phyloP scores from a whole-genome alignment of 768 basidiomycete species.

The Crucibulum laeve region DNA sequence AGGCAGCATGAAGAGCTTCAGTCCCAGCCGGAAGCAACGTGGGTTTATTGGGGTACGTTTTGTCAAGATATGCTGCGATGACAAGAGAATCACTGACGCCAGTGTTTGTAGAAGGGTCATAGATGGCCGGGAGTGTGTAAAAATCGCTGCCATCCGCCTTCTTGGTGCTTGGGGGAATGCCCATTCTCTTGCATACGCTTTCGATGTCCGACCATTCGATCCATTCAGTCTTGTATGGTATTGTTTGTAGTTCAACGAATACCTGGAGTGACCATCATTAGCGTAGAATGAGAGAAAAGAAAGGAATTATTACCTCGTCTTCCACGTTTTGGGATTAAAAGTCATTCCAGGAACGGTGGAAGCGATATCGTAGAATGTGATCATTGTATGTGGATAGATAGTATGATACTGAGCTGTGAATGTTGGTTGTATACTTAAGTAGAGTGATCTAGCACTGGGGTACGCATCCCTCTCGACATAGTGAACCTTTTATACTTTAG shows the following conservation, averaged over 20 bases:
- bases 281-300: too few relatives aligned
- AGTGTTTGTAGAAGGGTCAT: conserved; percentile 36
- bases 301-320: too few relatives aligned
- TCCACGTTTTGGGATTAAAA: too few relatives aligned
- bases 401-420: too few relatives aligned
- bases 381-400: too few relatives aligned
- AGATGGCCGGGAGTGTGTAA: conserved; percentile 48
- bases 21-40: conserved; percentile 25
- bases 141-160: conserved; percentile 22
- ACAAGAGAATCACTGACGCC: conserved; percentile 35
- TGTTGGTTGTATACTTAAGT: too few relatives aligned
- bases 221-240: conserved; percentile 42
- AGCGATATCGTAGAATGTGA: too few relatives aligned
- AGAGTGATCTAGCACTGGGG: too few relatives aligned
- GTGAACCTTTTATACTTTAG: too few relatives aligned
- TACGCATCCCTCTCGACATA: too few relatives aligned
- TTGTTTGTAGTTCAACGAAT: conserved; percentile 28
- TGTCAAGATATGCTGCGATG: conserved; percentile 50
- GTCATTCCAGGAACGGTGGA: too few relatives aligned
- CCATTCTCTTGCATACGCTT: conserved; percentile 24
- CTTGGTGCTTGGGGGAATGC: conserved; percentile 28
- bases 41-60: conserved; percentile 39
- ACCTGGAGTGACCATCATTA: too few relatives aligned
- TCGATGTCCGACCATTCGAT: conserved; percentile 51
- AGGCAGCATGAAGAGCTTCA: conserved; percentile 33